These are phyloP conservation scores for Chlorella variabilis DNA, from an alignment of 163 green algal genomes.

Conservation along the genomic window DNA sequence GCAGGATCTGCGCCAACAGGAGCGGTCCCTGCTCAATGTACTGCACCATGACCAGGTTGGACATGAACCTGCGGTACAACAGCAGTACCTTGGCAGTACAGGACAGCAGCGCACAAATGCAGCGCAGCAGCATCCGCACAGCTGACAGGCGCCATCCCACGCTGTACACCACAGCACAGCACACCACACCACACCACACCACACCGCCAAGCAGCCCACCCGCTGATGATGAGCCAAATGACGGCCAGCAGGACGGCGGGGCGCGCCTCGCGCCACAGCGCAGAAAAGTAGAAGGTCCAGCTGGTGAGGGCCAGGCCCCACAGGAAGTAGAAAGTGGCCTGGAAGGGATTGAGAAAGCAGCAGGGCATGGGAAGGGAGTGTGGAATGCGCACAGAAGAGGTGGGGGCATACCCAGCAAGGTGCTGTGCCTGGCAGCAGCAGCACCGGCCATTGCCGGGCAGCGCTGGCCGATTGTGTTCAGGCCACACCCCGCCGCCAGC, in stretches of 20 bases:
- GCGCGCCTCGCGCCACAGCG: constrained; percentile 66
- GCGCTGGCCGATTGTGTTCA: too few species aligned
- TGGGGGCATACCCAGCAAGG: neutral
- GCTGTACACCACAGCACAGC: too few species aligned
- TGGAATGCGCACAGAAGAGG: neutral
- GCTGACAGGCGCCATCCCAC: too few species aligned
- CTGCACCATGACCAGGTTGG: constrained; percentile 61
- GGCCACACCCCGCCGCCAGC: too few species aligned
- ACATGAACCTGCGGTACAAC: constrained; percentile 48
- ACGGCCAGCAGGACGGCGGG: constrained; percentile 57
- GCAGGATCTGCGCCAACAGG: constrained; percentile 51
- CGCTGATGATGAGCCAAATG: constrained; percentile 50
- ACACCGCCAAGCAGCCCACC: too few species aligned
- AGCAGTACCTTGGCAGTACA: too few species aligned
- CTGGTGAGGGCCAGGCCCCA: constrained; percentile 82
- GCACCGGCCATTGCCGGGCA: too few species aligned
- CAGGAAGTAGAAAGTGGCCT: constrained; percentile 80
- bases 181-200: too few species aligned
- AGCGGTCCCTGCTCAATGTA: constrained; percentile 54
- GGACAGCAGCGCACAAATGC: too few species aligned
- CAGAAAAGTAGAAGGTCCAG: constrained; percentile 76
- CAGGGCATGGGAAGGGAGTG: too few species aligned
- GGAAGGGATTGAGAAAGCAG: constrained; percentile 14
- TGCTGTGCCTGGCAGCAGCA: neutral
- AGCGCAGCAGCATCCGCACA: neutral